Percentiles rank a stretch among this genome's conserved stretches.
Evolutionary conservation across 2,329 filamentous ascomycete genomes (phyloP).

Genomic region (Cadophora gregata): DNA sequence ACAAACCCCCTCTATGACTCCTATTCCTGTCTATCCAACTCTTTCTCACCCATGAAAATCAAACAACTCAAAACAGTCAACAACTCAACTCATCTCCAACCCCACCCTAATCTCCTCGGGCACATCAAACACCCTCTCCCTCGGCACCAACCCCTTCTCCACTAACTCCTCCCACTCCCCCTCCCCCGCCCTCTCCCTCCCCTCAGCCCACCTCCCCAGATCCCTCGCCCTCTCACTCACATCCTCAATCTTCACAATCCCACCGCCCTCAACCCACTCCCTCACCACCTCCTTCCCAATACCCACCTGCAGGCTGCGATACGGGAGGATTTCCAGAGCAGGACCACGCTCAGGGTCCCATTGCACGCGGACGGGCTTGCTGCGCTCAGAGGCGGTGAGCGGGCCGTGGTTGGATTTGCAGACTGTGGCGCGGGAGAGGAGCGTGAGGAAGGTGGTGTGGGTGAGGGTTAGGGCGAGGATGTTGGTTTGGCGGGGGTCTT

Average conservation of each 20-base stretch:
- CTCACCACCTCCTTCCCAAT: slow-evolving; percentile 59
- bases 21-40: too few species aligned
- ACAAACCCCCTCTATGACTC: too few species aligned
- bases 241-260: slow-evolving; percentile 62
- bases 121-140: slow-evolving; percentile 52
- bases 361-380: slow-evolving; percentile 57
- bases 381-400: slow-evolving; percentile 33
- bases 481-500: slow-evolving; percentile 58
- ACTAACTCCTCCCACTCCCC: slow-evolving; percentile 46
- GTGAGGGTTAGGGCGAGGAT: slow-evolving; percentile 64
- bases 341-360: slow-evolving; percentile 67
- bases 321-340: slow-evolving; percentile 51
- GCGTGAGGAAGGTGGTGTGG: slow-evolving; percentile 54
- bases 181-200: slow-evolving; percentile 44
- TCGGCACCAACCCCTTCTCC: slow-evolving; percentile 49
- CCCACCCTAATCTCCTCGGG: slow-evolving; percentile 45
- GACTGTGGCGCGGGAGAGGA: slow-evolving; percentile 49
- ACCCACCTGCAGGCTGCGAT: slow-evolving; percentile 67
- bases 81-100: slow-evolving; percentile 45
- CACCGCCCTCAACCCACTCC: slow-evolving; percentile 46
- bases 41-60: too few species aligned
- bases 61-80: too few species aligned
- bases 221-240: slow-evolving; percentile 59
- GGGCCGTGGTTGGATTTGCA: slow-evolving; percentile 46
- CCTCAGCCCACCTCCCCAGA: slow-evolving; percentile 52